A percentile compares a stretch with the other conserved stretches of the same genome.
phyloP scores from a whole-genome alignment of 192 early-diverging fungal species.

The Umbelopsis isabellina region DNA sequence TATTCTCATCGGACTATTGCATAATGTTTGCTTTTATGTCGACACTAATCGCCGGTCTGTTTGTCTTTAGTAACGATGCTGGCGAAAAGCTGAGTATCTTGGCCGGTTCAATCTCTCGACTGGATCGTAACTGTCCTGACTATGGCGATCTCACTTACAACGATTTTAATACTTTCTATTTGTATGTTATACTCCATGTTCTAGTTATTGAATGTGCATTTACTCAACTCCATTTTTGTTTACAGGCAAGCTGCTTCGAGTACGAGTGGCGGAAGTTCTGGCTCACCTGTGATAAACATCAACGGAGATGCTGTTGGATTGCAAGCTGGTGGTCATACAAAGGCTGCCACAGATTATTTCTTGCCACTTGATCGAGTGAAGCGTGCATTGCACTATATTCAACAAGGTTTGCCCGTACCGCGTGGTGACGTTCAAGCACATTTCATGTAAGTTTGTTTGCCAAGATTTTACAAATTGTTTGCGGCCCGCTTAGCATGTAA shows the following conservation, averaged over 20 bases:
- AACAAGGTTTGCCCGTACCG: slow-evolving; percentile 47
- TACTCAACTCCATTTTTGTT: slow-evolving; percentile 48
- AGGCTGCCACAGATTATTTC: slow-evolving; percentile 85
- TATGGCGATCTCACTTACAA: slow-evolving; percentile 79
- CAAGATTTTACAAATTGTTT: neutral
- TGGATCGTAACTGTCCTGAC: slow-evolving; percentile 82
- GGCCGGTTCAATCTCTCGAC: slow-evolving; percentile 78
- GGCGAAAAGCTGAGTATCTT: slow-evolving; percentile 83
- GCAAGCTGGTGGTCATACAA: slow-evolving; percentile 75
- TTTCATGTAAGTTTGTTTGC: slow-evolving; percentile 51
- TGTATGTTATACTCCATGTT: slow-evolving; percentile 44
- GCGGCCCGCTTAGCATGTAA: neutral
- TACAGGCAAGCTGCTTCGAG: slow-evolving; percentile 74
- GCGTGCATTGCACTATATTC: slow-evolving; percentile 58
- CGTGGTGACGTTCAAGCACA: slow-evolving; percentile 78
- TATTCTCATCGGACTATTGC: neutral
- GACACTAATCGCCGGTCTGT: neutral
- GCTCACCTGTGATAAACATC: slow-evolving; percentile 82
- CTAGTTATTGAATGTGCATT: neutral
- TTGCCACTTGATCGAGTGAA: slow-evolving; percentile 78
- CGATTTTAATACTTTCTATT: slow-evolving; percentile 61
- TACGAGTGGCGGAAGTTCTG: slow-evolving; percentile 77
- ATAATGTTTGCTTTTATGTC: neutral
- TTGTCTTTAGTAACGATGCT: slow-evolving; percentile 68
- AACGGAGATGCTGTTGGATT: slow-evolving; percentile 81